phyloP scores from a whole-genome alignment of 2,329 filamentous ascomycete genomes.

The Ophiocordyceps sinensis region DNA sequence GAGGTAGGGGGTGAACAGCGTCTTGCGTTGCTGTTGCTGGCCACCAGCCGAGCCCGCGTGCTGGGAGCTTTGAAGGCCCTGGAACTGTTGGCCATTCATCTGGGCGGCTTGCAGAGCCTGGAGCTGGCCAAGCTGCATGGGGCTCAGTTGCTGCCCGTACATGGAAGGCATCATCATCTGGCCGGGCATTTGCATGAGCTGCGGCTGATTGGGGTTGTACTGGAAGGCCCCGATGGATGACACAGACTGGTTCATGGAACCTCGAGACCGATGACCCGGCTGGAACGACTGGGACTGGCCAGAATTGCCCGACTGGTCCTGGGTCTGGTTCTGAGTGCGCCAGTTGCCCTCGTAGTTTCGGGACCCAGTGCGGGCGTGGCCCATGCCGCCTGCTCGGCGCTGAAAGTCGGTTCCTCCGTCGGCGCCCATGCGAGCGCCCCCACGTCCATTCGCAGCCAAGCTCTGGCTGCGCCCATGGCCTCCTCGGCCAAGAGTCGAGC shows the following conservation, averaged over 20 bases:
- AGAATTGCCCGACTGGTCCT: constrained; percentile 35
- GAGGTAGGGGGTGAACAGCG: constrained; percentile 92
- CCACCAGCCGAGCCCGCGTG: constrained; percentile 53
- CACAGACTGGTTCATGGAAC: constrained; percentile 76
- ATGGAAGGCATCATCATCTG: constrained; percentile 80
- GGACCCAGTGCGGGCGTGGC: constrained; percentile 70
- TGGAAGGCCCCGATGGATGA: constrained; percentile 76
- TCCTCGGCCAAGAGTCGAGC: constrained; percentile 38
- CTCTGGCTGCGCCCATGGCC: constrained; percentile 73
- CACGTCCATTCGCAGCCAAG: constrained; percentile 64
- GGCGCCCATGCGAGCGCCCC: constrained; percentile 55
- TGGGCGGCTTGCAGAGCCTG: constrained; percentile 86
- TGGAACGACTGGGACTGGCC: constrained; percentile 65
- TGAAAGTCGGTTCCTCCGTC: constrained; percentile 45
- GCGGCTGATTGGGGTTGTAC: constrained; percentile 66
- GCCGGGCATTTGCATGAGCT: constrained; percentile 72
- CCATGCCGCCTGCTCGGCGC: constrained; percentile 44
- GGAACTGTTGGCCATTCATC: constrained; percentile 62
- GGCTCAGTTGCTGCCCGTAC: constrained; percentile 79
- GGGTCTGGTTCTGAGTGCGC: constrained; percentile 62
- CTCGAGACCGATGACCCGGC: constrained; percentile 76
- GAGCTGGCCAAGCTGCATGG: constrained; percentile 76
- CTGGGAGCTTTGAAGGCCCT: constrained; percentile 54
- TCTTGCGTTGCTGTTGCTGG: constrained; percentile 84
- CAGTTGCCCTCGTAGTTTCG: constrained; percentile 97